Percentiles rank a stretch among this genome's conserved stretches.
Conservation (phyloP, 2,329 filamentous ascomycete genomes). For the Cladosporium sp. region DNA sequence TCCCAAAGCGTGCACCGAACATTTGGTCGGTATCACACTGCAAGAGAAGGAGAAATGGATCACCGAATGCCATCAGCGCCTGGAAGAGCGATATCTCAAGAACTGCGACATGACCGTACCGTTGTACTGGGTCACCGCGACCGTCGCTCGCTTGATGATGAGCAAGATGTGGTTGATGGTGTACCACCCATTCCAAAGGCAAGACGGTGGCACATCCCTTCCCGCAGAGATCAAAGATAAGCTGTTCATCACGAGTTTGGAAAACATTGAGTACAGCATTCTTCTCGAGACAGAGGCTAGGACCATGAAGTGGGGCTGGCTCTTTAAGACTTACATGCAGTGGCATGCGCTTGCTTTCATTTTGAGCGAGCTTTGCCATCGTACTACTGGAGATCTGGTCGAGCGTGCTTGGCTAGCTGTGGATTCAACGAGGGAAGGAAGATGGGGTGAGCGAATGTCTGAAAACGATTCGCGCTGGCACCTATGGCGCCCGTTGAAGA, state of each 20-base stretch:
- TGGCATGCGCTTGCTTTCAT: constrained; percentile 62
- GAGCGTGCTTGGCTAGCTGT: constrained; percentile 58
- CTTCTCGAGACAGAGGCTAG: constrained; percentile 60
- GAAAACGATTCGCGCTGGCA: constrained; percentile 43
- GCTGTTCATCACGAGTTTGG: constrained; percentile 66
- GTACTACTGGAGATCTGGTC: constrained; percentile 52
- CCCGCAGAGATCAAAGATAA: constrained; percentile 61
- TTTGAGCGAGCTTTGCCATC: constrained; percentile 55
- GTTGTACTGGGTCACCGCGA: constrained; percentile 64
- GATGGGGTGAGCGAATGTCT: constrained; percentile 34
- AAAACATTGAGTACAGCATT: constrained; percentile 67
- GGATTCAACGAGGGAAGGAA: constrained; percentile 41
- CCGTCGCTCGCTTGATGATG: constrained; percentile 65
- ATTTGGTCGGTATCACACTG: constrained; percentile 41
- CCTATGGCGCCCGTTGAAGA: constrained; percentile 60
- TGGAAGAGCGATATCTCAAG: constrained; percentile 47
- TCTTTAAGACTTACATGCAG: constrained; percentile 60
- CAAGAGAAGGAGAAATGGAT: constrained; percentile 48
- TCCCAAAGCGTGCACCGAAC: constrained; percentile 37
- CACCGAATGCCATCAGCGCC: constrained; percentile 40
- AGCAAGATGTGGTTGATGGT: constrained; percentile 74
- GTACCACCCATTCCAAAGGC: constrained; percentile 66
- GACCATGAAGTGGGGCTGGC: constrained; percentile 61
- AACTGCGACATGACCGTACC: constrained; percentile 53
- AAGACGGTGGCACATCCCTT: constrained; percentile 52